Conservation (phyloP, 169 alveolate genomes). For the Eimeria necatrix region DNA sequence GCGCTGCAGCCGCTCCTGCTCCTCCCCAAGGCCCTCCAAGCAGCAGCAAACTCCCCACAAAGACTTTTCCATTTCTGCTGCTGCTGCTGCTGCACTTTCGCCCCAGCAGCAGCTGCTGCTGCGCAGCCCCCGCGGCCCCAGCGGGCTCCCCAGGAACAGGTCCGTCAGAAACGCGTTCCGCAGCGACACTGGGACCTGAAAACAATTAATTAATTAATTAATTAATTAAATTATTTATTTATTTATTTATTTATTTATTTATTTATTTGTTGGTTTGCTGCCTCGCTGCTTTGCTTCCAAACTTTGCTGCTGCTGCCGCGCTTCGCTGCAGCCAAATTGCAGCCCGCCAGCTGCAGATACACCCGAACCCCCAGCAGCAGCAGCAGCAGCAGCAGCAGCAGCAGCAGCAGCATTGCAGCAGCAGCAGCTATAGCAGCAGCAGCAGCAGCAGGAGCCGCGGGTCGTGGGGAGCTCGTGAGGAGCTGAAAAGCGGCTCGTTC, state of each 20-base stretch:
- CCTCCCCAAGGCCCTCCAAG: conserved; percentile 88
- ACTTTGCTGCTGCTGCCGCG: neutral
- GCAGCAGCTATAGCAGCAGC: too few relatives aligned
- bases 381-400: too few relatives aligned
- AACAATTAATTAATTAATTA: conserved; percentile 53
- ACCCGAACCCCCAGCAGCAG: conserved; percentile 25
- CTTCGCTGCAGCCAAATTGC: neutral
- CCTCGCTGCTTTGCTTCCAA: too few relatives aligned
- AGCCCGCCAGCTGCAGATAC: conserved; percentile 24
- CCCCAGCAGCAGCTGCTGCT: neutral
- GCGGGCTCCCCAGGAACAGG: conserved; percentile 89
- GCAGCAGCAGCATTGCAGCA: too few relatives aligned
- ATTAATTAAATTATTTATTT: neutral
- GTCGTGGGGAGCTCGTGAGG: too few relatives aligned
- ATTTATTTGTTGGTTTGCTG: too few relatives aligned
- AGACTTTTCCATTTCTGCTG: conserved; percentile 85
- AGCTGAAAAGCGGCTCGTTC: too few relatives aligned
- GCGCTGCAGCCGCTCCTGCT: conserved; percentile 89
- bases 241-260: neutral
- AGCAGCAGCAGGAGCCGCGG: too few relatives aligned
- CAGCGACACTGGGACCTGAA: conserved; percentile 89
- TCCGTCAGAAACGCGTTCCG: conserved; percentile 90
- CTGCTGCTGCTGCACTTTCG: neutral
- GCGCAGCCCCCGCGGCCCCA: conserved; percentile 84
- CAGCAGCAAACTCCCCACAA: conserved; percentile 86